Evolutionary conservation across 352 stramenopile species (phyloP).

Genomic region (Globisporangium canariense): DNA sequence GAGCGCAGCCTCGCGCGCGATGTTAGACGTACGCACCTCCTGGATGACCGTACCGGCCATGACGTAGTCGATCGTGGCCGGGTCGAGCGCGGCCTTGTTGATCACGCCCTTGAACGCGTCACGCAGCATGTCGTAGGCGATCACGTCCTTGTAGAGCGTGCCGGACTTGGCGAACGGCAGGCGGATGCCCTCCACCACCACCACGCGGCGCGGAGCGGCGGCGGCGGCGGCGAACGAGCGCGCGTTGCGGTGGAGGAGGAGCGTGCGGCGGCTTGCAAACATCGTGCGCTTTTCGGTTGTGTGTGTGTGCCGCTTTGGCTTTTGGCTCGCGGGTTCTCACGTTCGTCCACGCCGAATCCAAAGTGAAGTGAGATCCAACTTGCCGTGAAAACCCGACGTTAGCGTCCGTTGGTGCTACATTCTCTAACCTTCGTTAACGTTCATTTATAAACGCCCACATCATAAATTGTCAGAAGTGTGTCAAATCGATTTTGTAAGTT

Average conservation of each 20-base stretch:
- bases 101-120: conserved; percentile 95
- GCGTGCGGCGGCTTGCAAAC: conserved; percentile 24
- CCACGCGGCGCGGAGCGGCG: conserved; percentile 59
- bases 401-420: too few relatives aligned
- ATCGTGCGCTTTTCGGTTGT: conserved; percentile 23
- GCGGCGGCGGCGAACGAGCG: conserved; percentile 38
- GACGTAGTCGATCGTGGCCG: conserved; percentile 96
- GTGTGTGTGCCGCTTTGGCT: neutral
- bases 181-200: conserved; percentile 93
- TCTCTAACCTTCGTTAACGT: too few relatives aligned
- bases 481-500: too few relatives aligned
- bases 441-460: too few relatives aligned
- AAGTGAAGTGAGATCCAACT: conserved; percentile 9
- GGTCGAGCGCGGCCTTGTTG: conserved; percentile 94
- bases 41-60: conserved; percentile 96
- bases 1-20: conserved; percentile 94
- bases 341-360: neutral
- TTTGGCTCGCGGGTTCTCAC: conserved; percentile 1
- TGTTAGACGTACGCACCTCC: conserved; percentile 97
- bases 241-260: conserved; percentile 30
- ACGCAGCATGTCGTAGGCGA: conserved; percentile 9
- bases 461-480: too few relatives aligned
- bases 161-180: conserved; percentile 95
- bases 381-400: conserved; percentile 2
- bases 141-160: conserved; percentile 90